These are phyloP conservation scores for Claviceps fusiformis DNA, from an alignment of 2,329 filamentous ascomycete genomes.

Conservation along the genomic window DNA sequence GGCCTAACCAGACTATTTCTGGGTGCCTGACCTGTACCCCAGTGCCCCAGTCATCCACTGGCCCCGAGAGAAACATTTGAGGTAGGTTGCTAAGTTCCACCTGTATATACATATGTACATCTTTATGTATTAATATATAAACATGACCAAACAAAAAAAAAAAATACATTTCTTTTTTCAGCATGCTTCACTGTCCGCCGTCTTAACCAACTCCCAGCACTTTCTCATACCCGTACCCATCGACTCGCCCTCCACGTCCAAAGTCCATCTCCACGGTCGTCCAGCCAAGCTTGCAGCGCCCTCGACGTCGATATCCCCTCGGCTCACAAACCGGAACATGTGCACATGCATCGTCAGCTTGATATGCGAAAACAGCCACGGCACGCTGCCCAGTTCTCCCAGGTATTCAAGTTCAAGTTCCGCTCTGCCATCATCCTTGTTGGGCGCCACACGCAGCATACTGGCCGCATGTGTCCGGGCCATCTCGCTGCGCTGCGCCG, in stretches of 20 bases:
- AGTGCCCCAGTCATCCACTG: no score
- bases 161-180: no score
- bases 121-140: no score
- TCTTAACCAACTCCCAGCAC: constrained; percentile 34
- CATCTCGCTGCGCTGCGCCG: constrained; percentile 20
- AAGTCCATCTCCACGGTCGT: constrained; percentile 16
- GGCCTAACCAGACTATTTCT: no score
- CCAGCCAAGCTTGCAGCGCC: neutral
- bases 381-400: constrained; percentile 35
- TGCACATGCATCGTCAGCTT: constrained; percentile 45
- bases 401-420: constrained; percentile 20
- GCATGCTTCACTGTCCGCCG: constrained; percentile 9
- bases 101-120: no score
- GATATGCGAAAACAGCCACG: constrained; percentile 45
- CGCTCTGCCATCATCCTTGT: neutral
- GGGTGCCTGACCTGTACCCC: no score
- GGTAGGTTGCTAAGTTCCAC: no score
- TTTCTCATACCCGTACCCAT: constrained; percentile 48
- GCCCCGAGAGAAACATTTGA: no score
- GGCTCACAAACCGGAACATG: constrained; percentile 26
- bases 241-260: constrained; percentile 32
- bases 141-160: no score
- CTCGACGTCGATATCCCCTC: neutral
- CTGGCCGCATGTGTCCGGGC: constrained; percentile 21
- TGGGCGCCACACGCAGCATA: neutral